Base-by-base conservation (phyloP, 768 basidiomycete species). In the Dacryopinax primogenitus region DNA sequence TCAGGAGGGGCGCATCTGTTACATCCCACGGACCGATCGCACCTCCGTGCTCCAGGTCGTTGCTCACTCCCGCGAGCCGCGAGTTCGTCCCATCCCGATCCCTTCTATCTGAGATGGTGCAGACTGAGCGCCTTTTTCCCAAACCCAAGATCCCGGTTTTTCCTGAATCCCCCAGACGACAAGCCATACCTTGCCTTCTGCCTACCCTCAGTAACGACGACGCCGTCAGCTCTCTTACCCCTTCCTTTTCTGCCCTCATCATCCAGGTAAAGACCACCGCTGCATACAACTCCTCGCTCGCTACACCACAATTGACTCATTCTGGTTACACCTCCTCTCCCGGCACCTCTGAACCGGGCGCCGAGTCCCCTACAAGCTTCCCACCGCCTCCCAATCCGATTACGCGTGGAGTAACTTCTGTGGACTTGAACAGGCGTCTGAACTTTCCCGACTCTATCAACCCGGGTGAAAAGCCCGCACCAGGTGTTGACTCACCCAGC, bases 251-350 rank as follows among this genome's bases (percentile, higher is more conserved):
- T 15, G 15, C 13, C 51, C 51, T 58, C 21, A 28, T 30, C 2
- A 58, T 58, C 18, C 51, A 58, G 18, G 32, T 30, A 15, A 32
- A 15, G 30, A 58, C 51, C 51, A 58, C 26, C 18, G 21, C 15
- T 30, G 51, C 51, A 58, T 58, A 58, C 51, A 58, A 18, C 51
- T 30, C 51, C 51, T 58, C 51, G 26, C 23, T 58, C 51, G 30
- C 51, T 30, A 58, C 51, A 6, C 51, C 51, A 9, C 51, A 58
- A 30, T 30, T 58, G 23, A 58, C 51, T 30, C 30, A 58, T 18
- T 58, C 51, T 26, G 51, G 26, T 30, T 28, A 23, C 4, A 32
- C 51, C 13, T 28, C 13, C 18, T 58, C 51, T 6, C 51, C 51
- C 11, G 26, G 51, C 30, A 58, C 51, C 4, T 58, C 51, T 30